phyloP scores from a whole-genome alignment of 169 alveolate genomes.

The Eimeria necatrix region DNA sequence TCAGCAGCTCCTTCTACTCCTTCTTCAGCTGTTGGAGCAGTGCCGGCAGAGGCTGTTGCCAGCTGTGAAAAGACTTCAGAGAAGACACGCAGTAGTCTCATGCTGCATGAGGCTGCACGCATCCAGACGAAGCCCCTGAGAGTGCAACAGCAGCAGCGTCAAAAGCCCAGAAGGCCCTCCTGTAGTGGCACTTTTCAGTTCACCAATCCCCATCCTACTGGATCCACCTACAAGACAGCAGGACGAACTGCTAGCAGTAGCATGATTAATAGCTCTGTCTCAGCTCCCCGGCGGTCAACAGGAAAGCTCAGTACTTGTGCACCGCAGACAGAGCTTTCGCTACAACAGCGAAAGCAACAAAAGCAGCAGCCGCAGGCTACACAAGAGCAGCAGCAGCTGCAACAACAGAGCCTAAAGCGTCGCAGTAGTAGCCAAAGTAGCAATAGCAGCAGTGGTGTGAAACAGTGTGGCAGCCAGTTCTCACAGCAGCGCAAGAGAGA shows the following conservation, averaged over 20 bases:
- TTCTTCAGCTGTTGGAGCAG: not conserved
- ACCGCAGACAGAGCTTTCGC: not conserved
- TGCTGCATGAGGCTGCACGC: not conserved
- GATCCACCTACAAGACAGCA: conserved; percentile 9
- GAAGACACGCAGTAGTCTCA: not conserved
- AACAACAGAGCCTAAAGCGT: not conserved
- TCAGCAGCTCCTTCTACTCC: not conserved
- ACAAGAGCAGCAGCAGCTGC: conserved; percentile 33
- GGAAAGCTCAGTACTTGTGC: not conserved
- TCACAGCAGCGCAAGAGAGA: not conserved
- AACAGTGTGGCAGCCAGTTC: not conserved
- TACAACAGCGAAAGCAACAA: not conserved
- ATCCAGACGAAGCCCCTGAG: not conserved
- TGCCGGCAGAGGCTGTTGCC: not conserved
- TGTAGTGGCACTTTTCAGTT: not conserved
- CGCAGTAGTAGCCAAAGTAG: conserved; percentile 30
- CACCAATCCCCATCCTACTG: not conserved
- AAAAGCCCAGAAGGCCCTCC: not conserved
- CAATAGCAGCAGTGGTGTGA: not conserved
- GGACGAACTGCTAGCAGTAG: conserved; percentile 37
- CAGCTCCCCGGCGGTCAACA: not conserved
- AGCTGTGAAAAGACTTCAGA: not conserved
- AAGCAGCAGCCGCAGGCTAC: conserved; percentile 22
- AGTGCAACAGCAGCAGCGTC: conserved; percentile 22
- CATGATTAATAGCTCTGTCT: not conserved